Evolutionary conservation across 2,329 filamentous ascomycete species (phyloP).

Genomic region (Macrophomina phaseolina): DNA sequence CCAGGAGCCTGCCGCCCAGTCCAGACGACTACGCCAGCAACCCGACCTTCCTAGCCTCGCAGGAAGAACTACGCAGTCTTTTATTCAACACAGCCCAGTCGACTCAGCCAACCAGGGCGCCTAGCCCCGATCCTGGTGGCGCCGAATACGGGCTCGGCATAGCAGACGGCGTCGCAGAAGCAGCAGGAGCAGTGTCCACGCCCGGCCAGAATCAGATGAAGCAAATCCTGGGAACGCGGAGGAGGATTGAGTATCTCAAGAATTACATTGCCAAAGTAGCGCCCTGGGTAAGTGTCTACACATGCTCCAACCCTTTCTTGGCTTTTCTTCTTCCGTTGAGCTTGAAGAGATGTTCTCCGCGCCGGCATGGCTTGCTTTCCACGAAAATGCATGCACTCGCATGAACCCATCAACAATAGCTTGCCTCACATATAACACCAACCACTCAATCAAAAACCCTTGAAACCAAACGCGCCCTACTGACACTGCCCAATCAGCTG

Average conservation of each 20-base stretch:
- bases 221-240: conserved; percentile 34
- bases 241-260: conserved; percentile 37
- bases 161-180: neutral
- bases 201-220: conserved; percentile 30
- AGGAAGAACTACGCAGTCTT: conserved; percentile 37
- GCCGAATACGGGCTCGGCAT: neutral
- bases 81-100: conserved; percentile 40
- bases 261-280: conserved; percentile 40
- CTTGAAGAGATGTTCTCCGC: neutral
- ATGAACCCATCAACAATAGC: neutral
- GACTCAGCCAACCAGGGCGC: conserved; percentile 35
- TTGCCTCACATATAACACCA: neutral
- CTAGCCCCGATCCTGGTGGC: conserved; percentile 32
- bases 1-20: neutral
- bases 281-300: conserved; percentile 35
- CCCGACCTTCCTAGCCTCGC: conserved; percentile 38
- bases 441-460: neutral
- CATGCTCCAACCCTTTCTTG: neutral
- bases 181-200: neutral
- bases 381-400: neutral
- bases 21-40: conserved; percentile 38
- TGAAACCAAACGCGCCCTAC: neutral
- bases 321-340: no score
- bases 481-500: conserved; percentile 40
- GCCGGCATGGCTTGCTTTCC: neutral